A percentile compares a stretch with the other conserved stretches of the same genome.
phyloP scores from a whole-genome alignment of 352 stramenopile species.

The Pythium phragmitis region DNA sequence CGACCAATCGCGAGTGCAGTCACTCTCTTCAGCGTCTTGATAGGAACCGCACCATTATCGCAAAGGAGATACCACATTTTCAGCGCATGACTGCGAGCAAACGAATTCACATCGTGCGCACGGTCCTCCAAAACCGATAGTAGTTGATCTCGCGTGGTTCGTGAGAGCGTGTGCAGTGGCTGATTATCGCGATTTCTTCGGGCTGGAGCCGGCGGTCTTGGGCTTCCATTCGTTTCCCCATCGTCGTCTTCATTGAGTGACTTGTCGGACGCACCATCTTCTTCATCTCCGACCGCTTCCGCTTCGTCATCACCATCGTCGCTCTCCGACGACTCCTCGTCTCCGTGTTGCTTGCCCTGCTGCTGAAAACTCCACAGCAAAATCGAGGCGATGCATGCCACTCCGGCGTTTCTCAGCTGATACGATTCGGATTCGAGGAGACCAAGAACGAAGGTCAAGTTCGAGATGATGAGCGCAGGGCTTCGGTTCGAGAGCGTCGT shows the following conservation, averaged over 20 bases:
- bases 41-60: constrained; percentile 82
- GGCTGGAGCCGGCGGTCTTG: neutral
- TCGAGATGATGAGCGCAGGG: constrained; percentile 68
- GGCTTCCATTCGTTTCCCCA: constrained; percentile 1
- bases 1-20: constrained; percentile 84
- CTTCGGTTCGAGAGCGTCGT: constrained; percentile 60
- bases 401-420: constrained; percentile 67
- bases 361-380: constrained; percentile 75
- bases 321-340: constrained; percentile 25
- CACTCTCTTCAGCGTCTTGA: constrained; percentile 80
- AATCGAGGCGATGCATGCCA: constrained; percentile 76
- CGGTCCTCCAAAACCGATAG: constrained; percentile 90
- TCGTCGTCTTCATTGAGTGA: constrained; percentile 14
- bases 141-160: constrained; percentile 67
- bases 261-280: constrained; percentile 21
- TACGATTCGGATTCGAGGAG: constrained; percentile 79
- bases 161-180: constrained; percentile 45
- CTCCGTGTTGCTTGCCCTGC: constrained; percentile 29
- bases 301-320: constrained; percentile 10
- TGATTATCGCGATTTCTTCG: constrained; percentile 2
- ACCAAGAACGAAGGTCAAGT: constrained; percentile 73
- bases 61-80: constrained; percentile 90
- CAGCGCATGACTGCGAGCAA: constrained; percentile 88
- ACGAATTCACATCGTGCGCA: constrained; percentile 92
- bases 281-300: constrained; percentile 12